Evolutionary conservation across 148 eudicot species (phyloP), one percentile per base, ranked within the genome.

Genomic region (Chenopodium berlandieri): DNA sequence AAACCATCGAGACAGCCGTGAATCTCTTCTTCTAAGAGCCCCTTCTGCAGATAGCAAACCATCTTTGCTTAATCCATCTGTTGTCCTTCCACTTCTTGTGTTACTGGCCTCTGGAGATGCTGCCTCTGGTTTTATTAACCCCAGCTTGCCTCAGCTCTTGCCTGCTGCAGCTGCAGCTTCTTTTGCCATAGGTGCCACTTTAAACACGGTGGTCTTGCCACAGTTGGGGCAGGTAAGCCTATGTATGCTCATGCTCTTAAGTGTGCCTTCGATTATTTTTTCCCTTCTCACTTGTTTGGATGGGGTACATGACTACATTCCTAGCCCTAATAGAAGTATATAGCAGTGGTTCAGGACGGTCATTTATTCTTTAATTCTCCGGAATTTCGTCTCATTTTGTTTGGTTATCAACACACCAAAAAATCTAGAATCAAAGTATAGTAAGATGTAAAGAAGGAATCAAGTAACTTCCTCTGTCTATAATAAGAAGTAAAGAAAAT

Each of bases 121-220:
- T 81, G 99, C 97, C 76, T 92, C 99, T 75, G 98, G 98, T 82
- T 77, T 91, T 27, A 88, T 96, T 40, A 87, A 96, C 87, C 98
- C 99, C 80, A 90, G 88, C 85, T 85, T 96, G 90, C 99, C 99
- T 48, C 97, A 91, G 85, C 83, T 96, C 65, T 83, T 96, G 82
- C 88, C 98, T 48, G 85, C 87, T 84, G 95, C 91, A 48, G 89
- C 91, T 67, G 86, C 89, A 74, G 91, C 93, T 50, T 90, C 99
- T 74, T 44, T 96, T 79, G 98, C 94, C 65, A 71, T 91, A 37
- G 99, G 93, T 78, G 91, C 88, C 67, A 91, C 98, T 78, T 86
- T 94, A 27, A 94, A 90, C 70, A 84, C 83, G 22, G 64, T 94
- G 83, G 86, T 94, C 76, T 81, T 90, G 74, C 97, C 99, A 19